Conservation (phyloP, 2,329 filamentous ascomycete species). For the Fusarium sp. region DNA sequence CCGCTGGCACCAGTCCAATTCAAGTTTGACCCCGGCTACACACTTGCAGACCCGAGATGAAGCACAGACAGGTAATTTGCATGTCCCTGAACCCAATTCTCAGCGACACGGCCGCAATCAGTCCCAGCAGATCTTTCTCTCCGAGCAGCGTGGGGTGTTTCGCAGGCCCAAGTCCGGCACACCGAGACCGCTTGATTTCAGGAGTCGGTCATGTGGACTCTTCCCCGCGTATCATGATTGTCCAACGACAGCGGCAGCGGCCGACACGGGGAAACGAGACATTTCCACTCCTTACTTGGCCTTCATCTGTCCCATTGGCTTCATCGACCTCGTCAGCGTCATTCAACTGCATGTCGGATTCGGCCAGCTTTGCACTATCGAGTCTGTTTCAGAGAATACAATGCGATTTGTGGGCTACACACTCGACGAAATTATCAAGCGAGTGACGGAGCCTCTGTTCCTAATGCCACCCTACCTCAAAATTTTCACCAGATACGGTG, state of each 20-base stretch:
- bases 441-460: not conserved
- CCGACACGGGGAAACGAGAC: slow-evolving; percentile 26
- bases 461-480: not conserved
- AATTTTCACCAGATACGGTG: not conserved
- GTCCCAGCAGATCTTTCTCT: slow-evolving; percentile 13
- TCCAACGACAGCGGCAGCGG: slow-evolving; percentile 28
- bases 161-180: slow-evolving; percentile 11
- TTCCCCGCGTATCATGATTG: slow-evolving; percentile 14
- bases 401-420: not conserved
- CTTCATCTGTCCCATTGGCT: slow-evolving; percentile 8
- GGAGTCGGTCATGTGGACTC: slow-evolving; percentile 30
- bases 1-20: slow-evolving; percentile 27
- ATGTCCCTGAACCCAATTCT: slow-evolving; percentile 19
- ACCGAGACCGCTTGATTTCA: slow-evolving; percentile 37
- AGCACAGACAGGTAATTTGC: slow-evolving; percentile 31
- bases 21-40: slow-evolving; percentile 15
- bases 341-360: not conserved
- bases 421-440: not conserved
- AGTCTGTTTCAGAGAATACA: not conserved
- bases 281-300: slow-evolving; percentile 16
- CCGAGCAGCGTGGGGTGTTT: slow-evolving; percentile 37
- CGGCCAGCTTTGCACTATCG: not conserved
- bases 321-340: not conserved
- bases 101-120: slow-evolving; percentile 24
- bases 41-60: slow-evolving; percentile 22